Conservation (phyloP, 2,329 filamentous ascomycete species). For the Zarea fungicola region DNA sequence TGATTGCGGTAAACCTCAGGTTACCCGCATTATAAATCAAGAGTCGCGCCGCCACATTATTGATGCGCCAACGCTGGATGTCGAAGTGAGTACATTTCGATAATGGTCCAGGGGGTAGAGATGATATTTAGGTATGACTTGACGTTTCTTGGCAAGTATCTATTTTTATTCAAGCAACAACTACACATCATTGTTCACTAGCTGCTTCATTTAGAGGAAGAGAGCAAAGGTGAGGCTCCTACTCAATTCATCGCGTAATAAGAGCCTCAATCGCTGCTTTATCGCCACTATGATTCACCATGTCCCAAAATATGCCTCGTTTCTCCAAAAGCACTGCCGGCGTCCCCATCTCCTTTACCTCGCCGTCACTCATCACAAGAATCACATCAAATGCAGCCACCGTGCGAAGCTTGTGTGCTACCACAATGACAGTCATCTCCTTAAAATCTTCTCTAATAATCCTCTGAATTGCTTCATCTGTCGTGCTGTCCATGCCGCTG, state of each 20-base stretch:
- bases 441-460: constrained; percentile 3
- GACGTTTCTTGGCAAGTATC: no score
- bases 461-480: constrained; percentile 7
- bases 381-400: constrained; percentile 9
- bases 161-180: no score
- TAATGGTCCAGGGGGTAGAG: no score
- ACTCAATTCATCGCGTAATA: no score
- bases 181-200: no score
- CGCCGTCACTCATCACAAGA: constrained; percentile 7
- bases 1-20: neutral
- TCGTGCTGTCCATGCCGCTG: constrained; percentile 5
- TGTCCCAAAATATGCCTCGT: constrained; percentile 4
- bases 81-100: no score
- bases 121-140: no score
- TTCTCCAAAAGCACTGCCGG: neutral
- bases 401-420: constrained; percentile 10
- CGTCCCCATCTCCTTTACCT: neutral
- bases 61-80: neutral
- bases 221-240: no score
- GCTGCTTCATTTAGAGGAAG: no score
- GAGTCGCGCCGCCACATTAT: neutral
- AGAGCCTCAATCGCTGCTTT: no score
- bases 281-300: constrained; percentile 14
- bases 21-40: constrained; percentile 11
- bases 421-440: constrained; percentile 5